A percentile compares a stretch with the other conserved stretches of the same genome.
Conservation (phyloP, 179 eudicot genomes). For the Drosera spatulata region DNA sequence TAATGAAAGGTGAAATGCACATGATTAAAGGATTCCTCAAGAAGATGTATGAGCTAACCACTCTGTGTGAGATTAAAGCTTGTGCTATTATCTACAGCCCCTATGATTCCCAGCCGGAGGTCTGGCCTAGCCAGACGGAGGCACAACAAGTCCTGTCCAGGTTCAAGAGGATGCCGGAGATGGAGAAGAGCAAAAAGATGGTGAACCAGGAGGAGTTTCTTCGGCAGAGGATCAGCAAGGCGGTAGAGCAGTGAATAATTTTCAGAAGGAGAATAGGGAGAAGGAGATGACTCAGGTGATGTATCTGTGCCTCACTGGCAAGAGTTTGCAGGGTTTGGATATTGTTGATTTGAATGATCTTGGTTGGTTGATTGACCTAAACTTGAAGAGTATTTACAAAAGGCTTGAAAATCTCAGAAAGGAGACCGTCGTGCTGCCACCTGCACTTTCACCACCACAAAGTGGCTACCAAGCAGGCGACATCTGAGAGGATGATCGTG, state of each 20-base stretch:
- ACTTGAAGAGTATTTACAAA: conserved; percentile 19
- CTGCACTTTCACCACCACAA: not conserved
- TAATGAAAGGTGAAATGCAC: too few species aligned
- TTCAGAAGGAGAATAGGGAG: conserved; percentile 30
- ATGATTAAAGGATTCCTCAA: conserved; percentile 33
- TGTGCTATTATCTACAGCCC: conserved; percentile 51
- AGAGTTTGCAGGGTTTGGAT: conserved; percentile 15
- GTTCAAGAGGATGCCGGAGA: conserved; percentile 29
- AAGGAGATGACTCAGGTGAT: conserved; percentile 17
- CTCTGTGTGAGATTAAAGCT: conserved; percentile 49
- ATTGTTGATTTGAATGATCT: conserved; percentile 29
- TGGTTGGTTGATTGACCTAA: conserved; percentile 27
- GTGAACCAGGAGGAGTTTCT: conserved; percentile 9
- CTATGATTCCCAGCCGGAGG: conserved; percentile 33
- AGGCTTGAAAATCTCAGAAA: conserved; percentile 11
- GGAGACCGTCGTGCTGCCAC: not conserved
- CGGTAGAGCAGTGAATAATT: conserved; percentile 21
- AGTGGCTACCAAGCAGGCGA: not conserved
- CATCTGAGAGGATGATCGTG: not conserved
- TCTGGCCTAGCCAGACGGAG: conserved; percentile 34
- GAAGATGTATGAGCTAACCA: conserved; percentile 48
- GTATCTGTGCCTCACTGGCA: not conserved
- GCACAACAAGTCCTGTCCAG: conserved; percentile 21
- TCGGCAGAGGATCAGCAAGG: conserved; percentile 23
- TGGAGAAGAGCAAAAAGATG: conserved; percentile 27